Evolutionary conservation across 257 asterid genomes (phyloP), one percentile per base, ranked within the genome.

Genomic region (Fraxinus pennsylvanica): DNA sequence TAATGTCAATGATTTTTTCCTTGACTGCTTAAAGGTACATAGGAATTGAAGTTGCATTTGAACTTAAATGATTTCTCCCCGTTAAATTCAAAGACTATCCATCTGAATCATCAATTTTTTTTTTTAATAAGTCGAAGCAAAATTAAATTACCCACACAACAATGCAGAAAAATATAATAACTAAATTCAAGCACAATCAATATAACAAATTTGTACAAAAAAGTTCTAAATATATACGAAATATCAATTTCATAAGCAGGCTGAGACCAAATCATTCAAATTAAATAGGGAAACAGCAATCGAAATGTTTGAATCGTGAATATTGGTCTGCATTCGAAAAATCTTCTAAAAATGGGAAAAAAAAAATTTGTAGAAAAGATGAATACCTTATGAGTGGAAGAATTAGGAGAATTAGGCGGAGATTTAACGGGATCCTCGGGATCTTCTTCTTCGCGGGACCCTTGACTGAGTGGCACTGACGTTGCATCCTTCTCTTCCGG

Each of bases 401-500:
- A 93, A 88, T 88, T 91, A 47, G 96, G 82, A 63, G 94, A 73
- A 83, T 71, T 47, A 14, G 96, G 89, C 67, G 94, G 79, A 79
- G 96, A 84, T 89, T 93, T 93, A 65, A 84, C 80, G n/a, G 98
- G 88, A 83, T 87, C 92, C 81, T 90, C 97, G 76, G 87, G 93
- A 87, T 33, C 36, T 33, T 93, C 98, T 65, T 83, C 89, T 68
- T 84, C 89, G 83, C 88, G 85, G 47, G 74, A 76, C 35, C 80
- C 84, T 88, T 90, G 98, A 88, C 96, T 92, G 77, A 93, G 94
- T 30, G 98, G 98, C 71, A 91, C 85, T 45, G 93, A 91, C 75
- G 96, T 91, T 78, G 98, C 88, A 72, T 91, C 98, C 82, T 91
- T 93, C 81, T 91, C 98, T 78, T 91, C 94, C 82, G 96, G 92